A percentile compares a stretch with the other conserved stretches of the same genome.
These are phyloP conservation scores for Populus nigra DNA, from an alignment of 345 rosid genomes.

Conservation along the genomic window DNA sequence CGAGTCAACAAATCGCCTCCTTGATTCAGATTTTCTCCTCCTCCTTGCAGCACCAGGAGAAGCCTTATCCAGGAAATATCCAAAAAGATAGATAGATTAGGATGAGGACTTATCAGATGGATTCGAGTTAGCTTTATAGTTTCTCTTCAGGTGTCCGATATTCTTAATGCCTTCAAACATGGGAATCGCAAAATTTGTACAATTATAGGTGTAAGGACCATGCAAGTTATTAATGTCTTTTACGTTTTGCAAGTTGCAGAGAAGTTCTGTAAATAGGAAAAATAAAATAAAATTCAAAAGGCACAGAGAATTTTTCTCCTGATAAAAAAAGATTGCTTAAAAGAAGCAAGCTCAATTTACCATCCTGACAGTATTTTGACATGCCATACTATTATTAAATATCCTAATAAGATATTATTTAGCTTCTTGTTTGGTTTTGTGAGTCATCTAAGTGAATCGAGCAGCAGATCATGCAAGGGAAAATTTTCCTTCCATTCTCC, in stretches of 20 bases:
- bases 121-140: not conserved
- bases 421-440: not conserved
- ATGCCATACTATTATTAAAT: not conserved
- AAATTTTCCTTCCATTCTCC: not conserved
- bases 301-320: not conserved
- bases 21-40: conserved; percentile 62
- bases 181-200: not conserved
- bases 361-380: not conserved
- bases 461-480: not conserved
- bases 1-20: conserved; percentile 59
- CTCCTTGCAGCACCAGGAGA: conserved; percentile 92
- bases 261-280: not conserved
- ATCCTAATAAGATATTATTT: not conserved
- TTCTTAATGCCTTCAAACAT: not conserved
- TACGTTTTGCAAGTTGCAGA: not conserved
- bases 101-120: not conserved
- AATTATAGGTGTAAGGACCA: not conserved
- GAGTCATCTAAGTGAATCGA: not conserved
- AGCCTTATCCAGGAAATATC: conserved; percentile 42
- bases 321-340: not conserved
- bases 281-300: not conserved
- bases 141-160: not conserved
- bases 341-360: not conserved
- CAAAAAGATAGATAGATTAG: not conserved
- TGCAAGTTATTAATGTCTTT: not conserved